Percentiles rank a stretch among this genome's conserved stretches.
phyloP scores from a whole-genome alignment of 805 yeast genomes.

The Lipomyces chichibuensis region DNA sequence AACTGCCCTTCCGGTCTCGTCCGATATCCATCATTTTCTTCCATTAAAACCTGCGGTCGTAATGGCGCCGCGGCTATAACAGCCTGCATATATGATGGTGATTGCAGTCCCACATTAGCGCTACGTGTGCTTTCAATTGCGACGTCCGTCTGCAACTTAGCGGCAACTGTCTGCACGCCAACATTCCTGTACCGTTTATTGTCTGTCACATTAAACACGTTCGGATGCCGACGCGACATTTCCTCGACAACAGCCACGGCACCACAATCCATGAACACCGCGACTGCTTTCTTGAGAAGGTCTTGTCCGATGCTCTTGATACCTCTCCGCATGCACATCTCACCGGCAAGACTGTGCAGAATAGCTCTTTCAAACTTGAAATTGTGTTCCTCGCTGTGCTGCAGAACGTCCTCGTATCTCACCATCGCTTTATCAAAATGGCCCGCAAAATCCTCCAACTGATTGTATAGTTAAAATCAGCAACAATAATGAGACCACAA shows the following conservation, averaged over 20 bases:
- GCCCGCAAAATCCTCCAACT: constrained; percentile 27
- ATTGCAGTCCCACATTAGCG: not conserved
- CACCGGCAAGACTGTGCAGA: constrained; percentile 10
- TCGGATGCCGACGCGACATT: constrained; percentile 5
- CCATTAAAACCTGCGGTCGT: not conserved
- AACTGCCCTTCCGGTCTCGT: not conserved
- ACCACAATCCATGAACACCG: constrained; percentile 17
- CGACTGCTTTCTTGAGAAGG: constrained; percentile 12
- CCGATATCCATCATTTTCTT: not conserved
- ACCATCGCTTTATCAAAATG: constrained; percentile 21
- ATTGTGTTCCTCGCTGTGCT: constrained; percentile 6
- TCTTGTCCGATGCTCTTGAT: constrained; percentile 12
- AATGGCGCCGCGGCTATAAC: not conserved
- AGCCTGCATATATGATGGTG: not conserved
- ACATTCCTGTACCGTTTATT: not conserved
- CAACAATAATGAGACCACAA: not conserved
- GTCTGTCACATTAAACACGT: not conserved
- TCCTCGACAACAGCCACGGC: constrained; percentile 27
- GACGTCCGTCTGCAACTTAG: not conserved
- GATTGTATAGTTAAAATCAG: not conserved
- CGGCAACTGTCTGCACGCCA: constrained; percentile 29
- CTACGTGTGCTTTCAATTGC: not conserved
- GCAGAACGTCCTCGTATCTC: constrained; percentile 17
- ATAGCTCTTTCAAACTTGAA: constrained; percentile 14
- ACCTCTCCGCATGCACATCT: constrained; percentile 20